phyloP scores from a whole-genome alignment of 768 basidiomycete genomes.

The Leccinum longicurvipes region DNA sequence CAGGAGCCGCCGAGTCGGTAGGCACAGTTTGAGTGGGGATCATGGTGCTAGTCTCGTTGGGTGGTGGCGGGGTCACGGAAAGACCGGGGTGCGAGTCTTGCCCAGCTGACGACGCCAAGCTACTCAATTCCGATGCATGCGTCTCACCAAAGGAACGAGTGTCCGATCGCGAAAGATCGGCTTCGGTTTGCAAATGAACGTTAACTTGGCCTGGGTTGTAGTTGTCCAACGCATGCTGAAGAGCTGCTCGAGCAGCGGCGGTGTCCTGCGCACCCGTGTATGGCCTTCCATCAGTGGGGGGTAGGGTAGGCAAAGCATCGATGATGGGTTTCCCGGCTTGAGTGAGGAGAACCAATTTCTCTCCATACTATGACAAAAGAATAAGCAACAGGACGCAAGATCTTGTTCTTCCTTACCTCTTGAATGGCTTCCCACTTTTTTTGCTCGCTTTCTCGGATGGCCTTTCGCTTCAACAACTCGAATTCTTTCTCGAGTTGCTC shows the following conservation, averaged over 20 bases:
- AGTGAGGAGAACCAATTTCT: slow-evolving; percentile 71
- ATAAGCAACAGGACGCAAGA: background rate
- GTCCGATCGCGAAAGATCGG: slow-evolving; percentile 65
- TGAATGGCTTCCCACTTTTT: slow-evolving; percentile 78
- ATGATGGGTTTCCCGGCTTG: slow-evolving; percentile 68
- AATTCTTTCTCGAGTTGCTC: slow-evolving; percentile 66
- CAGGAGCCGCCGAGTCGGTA: slow-evolving; percentile 22
- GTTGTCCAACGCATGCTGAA: slow-evolving; percentile 76
- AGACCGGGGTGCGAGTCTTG: slow-evolving; percentile 32
- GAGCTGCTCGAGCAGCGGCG: slow-evolving; percentile 64
- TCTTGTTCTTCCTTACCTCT: slow-evolving; percentile 48
- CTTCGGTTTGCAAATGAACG: slow-evolving; percentile 43
- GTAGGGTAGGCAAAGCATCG: slow-evolving; percentile 60
- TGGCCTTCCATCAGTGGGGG: slow-evolving; percentile 52
- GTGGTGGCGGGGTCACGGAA: slow-evolving; percentile 43
- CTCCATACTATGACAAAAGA: slow-evolving; percentile 56
- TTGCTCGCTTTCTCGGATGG: slow-evolving; percentile 68
- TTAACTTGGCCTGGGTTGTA: slow-evolving; percentile 67
- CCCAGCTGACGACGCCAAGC: slow-evolving; percentile 40
- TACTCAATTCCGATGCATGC: slow-evolving; percentile 69
- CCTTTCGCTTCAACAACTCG: slow-evolving; percentile 71
- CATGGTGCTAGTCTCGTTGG: slow-evolving; percentile 25
- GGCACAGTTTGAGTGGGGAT: slow-evolving; percentile 30
- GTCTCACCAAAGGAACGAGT: slow-evolving; percentile 83
- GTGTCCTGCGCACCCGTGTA: slow-evolving; percentile 65